Evolutionary conservation across 768 basidiomycete genomes (phyloP), one percentile per base, ranked within the genome.

Genomic region (Royoungia palumana): DNA sequence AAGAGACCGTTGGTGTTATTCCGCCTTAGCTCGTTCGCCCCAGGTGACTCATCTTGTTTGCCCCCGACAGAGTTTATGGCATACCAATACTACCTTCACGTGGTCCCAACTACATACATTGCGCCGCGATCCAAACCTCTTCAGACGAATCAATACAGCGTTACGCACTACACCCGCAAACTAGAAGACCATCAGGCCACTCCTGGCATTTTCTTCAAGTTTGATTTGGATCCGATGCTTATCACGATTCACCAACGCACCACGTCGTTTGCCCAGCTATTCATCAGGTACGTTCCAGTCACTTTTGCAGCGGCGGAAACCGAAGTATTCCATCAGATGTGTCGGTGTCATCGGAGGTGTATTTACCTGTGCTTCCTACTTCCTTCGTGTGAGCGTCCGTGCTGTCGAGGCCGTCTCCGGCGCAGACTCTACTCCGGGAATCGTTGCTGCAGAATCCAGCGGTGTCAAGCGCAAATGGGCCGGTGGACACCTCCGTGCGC

Each of bases 151-250:
- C 90, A 95, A 67, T 97, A 98, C 71, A 90, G 89, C 39, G 95
- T 97, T 6, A 97, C 92, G 0, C 92, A 96, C 69, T 95, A 97
- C 57, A 83, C 80, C 2, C 82, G 89, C 25, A 75, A 79, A 16
- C 72, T 96, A 3, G 72, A 81, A 17, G 87, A 90, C 62, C 81
- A 89, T 54, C 70, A 74, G 14, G 90, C 89, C 7, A 85, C 91
- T 0, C 95, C 95, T 0, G 94, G 90, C 14, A 95, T 98, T 64
- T 97, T 95, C 76, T 96, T 97, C 85, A 96, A 97, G 69, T 97
- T 92, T 65, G 94, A 99, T 50, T 71, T 97, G 32, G 95, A 99
- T 63, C 93, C 94, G 1, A 78, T 98, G 70, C 75, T 80, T 20
- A 76, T 98, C 50, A 86, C 82, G 0, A 82, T 97, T 46, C 80